Evolutionary conservation across 2,329 filamentous ascomycete genomes (phyloP).

Genomic region (Lachnellula occidentalis): DNA sequence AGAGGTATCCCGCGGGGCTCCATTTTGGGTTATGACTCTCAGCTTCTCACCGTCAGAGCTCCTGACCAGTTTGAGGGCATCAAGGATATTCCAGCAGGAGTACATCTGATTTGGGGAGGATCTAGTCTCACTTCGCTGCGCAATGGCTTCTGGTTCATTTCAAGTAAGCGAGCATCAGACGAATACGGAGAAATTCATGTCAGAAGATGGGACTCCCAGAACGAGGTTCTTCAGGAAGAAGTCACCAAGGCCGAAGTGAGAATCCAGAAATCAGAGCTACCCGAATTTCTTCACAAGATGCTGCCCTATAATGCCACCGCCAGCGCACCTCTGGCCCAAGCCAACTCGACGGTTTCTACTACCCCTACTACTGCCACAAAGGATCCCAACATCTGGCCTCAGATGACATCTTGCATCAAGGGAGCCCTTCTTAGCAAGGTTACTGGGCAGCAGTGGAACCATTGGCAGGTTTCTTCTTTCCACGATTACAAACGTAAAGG

Average conservation of each 20-base stretch:
- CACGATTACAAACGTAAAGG: slow-evolving; percentile 38
- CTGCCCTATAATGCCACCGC: slow-evolving; percentile 15
- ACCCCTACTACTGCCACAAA: background rate
- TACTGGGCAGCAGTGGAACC: slow-evolving; percentile 36
- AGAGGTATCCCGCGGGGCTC: slow-evolving; percentile 41
- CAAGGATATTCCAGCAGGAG: slow-evolving; percentile 47
- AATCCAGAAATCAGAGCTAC: slow-evolving; percentile 37
- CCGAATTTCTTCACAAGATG: slow-evolving; percentile 23
- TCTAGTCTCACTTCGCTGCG: slow-evolving; percentile 44
- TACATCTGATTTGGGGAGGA: slow-evolving; percentile 56
- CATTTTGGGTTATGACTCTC: slow-evolving; percentile 29
- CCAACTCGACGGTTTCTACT: background rate
- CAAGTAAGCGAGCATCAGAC: slow-evolving; percentile 16
- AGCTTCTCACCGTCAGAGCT: slow-evolving; percentile 43
- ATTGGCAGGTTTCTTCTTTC: slow-evolving; percentile 50
- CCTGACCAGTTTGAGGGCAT: slow-evolving; percentile 48
- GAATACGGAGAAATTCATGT: slow-evolving; percentile 35
- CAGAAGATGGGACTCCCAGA: slow-evolving; percentile 51
- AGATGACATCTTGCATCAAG: slow-evolving; percentile 46
- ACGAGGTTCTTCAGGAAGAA: slow-evolving; percentile 49
- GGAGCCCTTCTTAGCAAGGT: slow-evolving; percentile 42
- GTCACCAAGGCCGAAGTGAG: slow-evolving; percentile 39
- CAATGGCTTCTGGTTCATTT: slow-evolving; percentile 52
- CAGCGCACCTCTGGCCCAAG: background rate
- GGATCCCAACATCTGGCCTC: slow-evolving; percentile 42